phyloP scores from a whole-genome alignment of 2,329 filamentous ascomycete species.

The Arthrobotrys iridis region DNA sequence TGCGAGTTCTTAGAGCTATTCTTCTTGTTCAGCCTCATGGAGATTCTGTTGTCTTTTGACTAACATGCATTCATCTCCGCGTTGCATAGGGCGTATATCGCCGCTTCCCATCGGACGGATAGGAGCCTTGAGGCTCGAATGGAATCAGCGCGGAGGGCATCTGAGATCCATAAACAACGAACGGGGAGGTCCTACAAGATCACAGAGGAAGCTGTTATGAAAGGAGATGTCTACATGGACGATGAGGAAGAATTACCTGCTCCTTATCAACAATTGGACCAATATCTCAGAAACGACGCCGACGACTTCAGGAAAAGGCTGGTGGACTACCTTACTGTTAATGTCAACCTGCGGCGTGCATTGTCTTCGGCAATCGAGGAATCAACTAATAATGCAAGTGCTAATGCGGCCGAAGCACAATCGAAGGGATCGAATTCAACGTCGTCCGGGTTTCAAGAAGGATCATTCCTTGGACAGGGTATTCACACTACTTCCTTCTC shows the following conservation, averaged over 20 bases:
- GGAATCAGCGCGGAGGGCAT: constrained; percentile 85
- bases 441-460: background rate
- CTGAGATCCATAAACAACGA: constrained; percentile 87
- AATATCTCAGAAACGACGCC: constrained; percentile 71
- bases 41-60: constrained; percentile 16
- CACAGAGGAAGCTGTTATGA: constrained; percentile 84
- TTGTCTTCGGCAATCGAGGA: constrained; percentile 62
- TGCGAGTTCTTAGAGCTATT: background rate
- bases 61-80: constrained; percentile 16
- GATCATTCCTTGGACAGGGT: background rate
- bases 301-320: constrained; percentile 71
- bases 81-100: constrained; percentile 79
- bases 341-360: constrained; percentile 68
- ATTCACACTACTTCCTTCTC: background rate
- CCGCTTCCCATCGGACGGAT: constrained; percentile 85
- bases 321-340: constrained; percentile 69
- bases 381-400: constrained; percentile 61
- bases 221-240: constrained; percentile 96
- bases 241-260: constrained; percentile 82
- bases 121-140: constrained; percentile 86
- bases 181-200: constrained; percentile 85
- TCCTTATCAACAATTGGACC: constrained; percentile 72
- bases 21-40: background rate
- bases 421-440: background rate
- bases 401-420: constrained; percentile 60